Conservation (phyloP, 1,284 basidiomycete species). For the Tilletia indica region DNA sequence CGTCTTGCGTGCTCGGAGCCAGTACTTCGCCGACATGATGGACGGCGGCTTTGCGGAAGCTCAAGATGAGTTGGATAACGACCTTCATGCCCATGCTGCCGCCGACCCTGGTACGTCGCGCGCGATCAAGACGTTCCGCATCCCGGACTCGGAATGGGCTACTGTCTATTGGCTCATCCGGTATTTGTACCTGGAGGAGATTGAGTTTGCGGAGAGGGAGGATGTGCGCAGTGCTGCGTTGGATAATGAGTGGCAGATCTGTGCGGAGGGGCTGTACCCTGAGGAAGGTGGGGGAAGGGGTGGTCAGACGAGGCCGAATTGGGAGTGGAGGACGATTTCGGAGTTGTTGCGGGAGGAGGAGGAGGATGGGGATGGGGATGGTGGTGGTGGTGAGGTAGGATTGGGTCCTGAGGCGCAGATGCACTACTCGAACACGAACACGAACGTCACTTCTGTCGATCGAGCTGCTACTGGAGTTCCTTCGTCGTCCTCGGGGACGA, state of each 20-base stretch:
- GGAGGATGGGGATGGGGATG: background rate
- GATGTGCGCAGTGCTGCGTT: conserved; percentile 44
- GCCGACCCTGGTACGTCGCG: background rate
- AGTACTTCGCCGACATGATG: conserved; percentile 78
- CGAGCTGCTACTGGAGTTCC: background rate
- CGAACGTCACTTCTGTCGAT: too few species aligned
- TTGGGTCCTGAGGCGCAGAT: background rate
- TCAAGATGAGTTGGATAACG: background rate
- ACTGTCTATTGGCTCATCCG: conserved; percentile 80
- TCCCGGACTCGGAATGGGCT: conserved; percentile 77
- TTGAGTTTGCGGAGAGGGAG: conserved; percentile 49
- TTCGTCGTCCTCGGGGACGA: background rate
- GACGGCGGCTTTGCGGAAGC: conserved; percentile 63
- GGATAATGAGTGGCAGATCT: conserved; percentile 43
- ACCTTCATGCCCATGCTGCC: background rate
- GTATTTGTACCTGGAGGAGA: conserved; percentile 71
- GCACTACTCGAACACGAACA: too few species aligned
- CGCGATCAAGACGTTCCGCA: conserved; percentile 64
- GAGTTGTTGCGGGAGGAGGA: background rate
- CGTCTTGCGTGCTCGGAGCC: conserved; percentile 69
- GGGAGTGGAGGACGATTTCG: background rate
- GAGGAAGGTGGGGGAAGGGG: background rate
- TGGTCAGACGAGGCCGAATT: background rate
- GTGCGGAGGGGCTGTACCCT: conserved; percentile 16
- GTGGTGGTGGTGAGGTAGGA: background rate